Conservation (phyloP, 495 filamentous ascomycete genomes). For the Penicillium simplicissimum region DNA sequence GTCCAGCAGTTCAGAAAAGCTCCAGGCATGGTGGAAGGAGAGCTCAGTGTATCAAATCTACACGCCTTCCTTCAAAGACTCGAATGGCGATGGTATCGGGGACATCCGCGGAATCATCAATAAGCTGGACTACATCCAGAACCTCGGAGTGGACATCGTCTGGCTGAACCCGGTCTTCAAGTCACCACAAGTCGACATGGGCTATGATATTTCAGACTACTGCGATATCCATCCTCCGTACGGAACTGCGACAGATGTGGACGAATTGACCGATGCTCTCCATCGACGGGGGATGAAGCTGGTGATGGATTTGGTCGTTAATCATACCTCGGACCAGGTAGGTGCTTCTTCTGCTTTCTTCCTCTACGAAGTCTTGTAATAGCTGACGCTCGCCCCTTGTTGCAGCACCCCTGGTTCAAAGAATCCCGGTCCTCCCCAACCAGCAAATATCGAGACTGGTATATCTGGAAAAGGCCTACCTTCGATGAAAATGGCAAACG, state of each 20-base stretch:
- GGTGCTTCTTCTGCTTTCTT: slow-evolving; percentile 16
- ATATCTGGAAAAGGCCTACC: slow-evolving; percentile 59
- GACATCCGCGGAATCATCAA: slow-evolving; percentile 62
- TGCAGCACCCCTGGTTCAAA: slow-evolving; percentile 43
- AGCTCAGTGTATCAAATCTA: slow-evolving; percentile 30
- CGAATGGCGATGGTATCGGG: slow-evolving; percentile 61
- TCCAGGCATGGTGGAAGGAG: slow-evolving; percentile 27
- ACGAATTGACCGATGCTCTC: slow-evolving; percentile 47
- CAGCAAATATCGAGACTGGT: slow-evolving; percentile 58
- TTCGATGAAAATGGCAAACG: slow-evolving; percentile 47
- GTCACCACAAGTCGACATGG: slow-evolving; percentile 47
- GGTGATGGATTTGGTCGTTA: slow-evolving; percentile 57
- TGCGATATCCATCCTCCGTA: slow-evolving; percentile 48
- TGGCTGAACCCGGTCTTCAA: slow-evolving; percentile 57
- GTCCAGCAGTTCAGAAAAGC: neutral
- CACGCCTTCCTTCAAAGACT: slow-evolving; percentile 54
- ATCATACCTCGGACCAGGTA: slow-evolving; percentile 50
- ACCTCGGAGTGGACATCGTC: slow-evolving; percentile 59
- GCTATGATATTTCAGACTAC: slow-evolving; percentile 61
- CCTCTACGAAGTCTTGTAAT: no score
- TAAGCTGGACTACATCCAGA: slow-evolving; percentile 59
- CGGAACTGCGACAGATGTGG: slow-evolving; percentile 56
- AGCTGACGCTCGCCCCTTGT: no score
- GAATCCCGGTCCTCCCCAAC: slow-evolving; percentile 45
- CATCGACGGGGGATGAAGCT: slow-evolving; percentile 56